Percentiles rank a stretch among this genome's conserved stretches.
These are phyloP conservation scores for Xylaria sp. DNA, from an alignment of 2,329 filamentous ascomycete species.

Conservation along the genomic window DNA sequence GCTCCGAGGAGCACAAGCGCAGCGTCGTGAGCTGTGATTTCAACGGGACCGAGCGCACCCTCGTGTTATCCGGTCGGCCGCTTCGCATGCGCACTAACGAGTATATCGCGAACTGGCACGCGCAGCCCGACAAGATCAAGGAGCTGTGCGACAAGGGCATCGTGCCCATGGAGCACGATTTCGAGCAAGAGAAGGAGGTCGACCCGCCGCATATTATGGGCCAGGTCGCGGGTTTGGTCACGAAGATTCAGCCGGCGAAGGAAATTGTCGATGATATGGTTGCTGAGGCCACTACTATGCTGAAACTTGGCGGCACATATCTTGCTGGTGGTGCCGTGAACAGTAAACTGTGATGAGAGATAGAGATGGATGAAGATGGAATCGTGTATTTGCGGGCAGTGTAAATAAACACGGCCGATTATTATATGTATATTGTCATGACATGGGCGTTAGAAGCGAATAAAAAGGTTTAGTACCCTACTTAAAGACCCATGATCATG, in stretches of 20 bases:
- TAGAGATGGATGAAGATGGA: not conserved
- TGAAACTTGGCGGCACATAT: conserved; percentile 72
- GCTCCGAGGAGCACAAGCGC: conserved; percentile 83
- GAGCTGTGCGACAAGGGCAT: conserved; percentile 80
- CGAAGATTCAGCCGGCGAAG: conserved; percentile 80
- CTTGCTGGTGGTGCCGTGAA: conserved; percentile 53
- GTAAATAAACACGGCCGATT: not conserved
- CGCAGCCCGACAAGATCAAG: conserved; percentile 77
- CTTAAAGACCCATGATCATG: not conserved
- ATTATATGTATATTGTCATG: not conserved
- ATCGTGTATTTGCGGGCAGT: not conserved
- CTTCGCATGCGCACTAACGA: conserved; percentile 84
- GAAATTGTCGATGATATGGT: conserved; percentile 95
- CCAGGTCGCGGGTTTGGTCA: conserved; percentile 84
- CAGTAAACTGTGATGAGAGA: conserved; percentile 55
- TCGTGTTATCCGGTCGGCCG: conserved; percentile 85
- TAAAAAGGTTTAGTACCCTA: not conserved
- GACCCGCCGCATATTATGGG: conserved; percentile 94
- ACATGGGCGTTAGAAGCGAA: not conserved
- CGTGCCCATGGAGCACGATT: conserved; percentile 83
- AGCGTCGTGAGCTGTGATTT: conserved; percentile 83
- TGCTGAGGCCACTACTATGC: conserved; percentile 74
- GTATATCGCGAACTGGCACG: conserved; percentile 86
- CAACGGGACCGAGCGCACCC: conserved; percentile 82
- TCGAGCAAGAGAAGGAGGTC: conserved; percentile 83